These are phyloP conservation scores for Microascus cirrosus DNA, from an alignment of 2,329 filamentous ascomycete genomes.

Conservation along the genomic window DNA sequence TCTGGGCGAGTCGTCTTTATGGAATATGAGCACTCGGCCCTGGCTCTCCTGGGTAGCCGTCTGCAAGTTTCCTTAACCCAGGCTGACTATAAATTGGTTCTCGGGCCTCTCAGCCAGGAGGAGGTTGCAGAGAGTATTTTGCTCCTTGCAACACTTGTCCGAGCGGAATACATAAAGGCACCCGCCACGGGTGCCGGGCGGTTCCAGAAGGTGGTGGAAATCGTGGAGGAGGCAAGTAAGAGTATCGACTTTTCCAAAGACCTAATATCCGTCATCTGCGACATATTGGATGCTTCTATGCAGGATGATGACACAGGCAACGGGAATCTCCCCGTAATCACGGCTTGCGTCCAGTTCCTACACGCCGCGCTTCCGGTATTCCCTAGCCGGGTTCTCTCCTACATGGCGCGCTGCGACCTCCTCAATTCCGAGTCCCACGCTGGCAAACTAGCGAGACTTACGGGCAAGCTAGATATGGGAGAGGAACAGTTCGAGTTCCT, in stretches of 20 bases:
- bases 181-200: conserved; percentile 8
- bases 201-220: conserved; percentile 22
- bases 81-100: conserved; percentile 38
- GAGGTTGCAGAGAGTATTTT: conserved; percentile 63
- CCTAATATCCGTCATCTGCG: conserved; percentile 69
- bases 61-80: conserved; percentile 56
- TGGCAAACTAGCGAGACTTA: conserved; percentile 65
- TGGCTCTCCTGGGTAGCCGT: conserved; percentile 69
- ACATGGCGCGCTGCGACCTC: conserved; percentile 70
- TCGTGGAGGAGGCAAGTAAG: conserved; percentile 45
- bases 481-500: conserved; percentile 69
- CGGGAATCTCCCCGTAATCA: conserved; percentile 55
- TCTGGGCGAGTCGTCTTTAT: conserved; percentile 64
- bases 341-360: conserved; percentile 70
- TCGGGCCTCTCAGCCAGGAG: conserved; percentile 44
- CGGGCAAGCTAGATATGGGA: conserved; percentile 73
- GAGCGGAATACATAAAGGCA: conserved; percentile 31
- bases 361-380: conserved; percentile 60
- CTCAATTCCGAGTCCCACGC: conserved; percentile 66
- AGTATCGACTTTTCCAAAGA: conserved; percentile 52
- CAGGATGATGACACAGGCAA: conserved; percentile 44
- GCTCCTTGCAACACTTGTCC: conserved; percentile 61
- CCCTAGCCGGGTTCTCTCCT: conserved; percentile 82
- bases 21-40: conserved; percentile 68
- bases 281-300: conserved; percentile 66